Conservation (phyloP, 805 yeast genomes). For the Nakazawaea populi region DNA sequence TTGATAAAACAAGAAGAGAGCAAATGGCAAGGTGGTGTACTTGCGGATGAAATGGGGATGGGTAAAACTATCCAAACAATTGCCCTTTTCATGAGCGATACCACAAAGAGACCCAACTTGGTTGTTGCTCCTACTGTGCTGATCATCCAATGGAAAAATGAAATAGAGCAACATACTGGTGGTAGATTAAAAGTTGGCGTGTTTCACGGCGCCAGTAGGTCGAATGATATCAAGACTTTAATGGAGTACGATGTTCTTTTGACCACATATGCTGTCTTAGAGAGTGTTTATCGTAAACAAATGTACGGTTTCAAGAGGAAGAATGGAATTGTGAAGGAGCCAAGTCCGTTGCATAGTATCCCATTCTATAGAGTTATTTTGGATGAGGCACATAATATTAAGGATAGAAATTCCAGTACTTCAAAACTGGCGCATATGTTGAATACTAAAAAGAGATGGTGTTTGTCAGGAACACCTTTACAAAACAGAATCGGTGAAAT, state of each 20-base stretch:
- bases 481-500: conserved; percentile 96
- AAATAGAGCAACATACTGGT: conserved; percentile 79
- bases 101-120: conserved; percentile 63
- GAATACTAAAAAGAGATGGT: conserved; percentile 74
- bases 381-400: conserved; percentile 97
- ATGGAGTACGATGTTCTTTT: conserved; percentile 68
- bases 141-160: conserved; percentile 94
- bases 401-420: conserved; percentile 89
- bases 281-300: conserved; percentile 80
- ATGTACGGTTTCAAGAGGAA: conserved; percentile 77
- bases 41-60: conserved; percentile 99
- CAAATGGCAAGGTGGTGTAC: conserved; percentile 78
- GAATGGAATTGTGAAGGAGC: conserved; percentile 64
- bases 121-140: conserved; percentile 99
- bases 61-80: conserved; percentile 98
- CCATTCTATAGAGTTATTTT: conserved; percentile 80
- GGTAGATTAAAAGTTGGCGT: conserved; percentile 62
- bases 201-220: conserved; percentile 83
- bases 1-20: conserved; percentile 74
- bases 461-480: conserved; percentile 92
- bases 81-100: conserved; percentile 72
- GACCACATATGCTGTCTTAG: conserved; percentile 90
- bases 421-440: conserved; percentile 84
- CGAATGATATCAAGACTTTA: conserved; percentile 50
- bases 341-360: conserved; percentile 66